phyloP scores from a whole-genome alignment of 2,329 filamentous ascomycete species.

The Iodosphaeria phyllophila region DNA sequence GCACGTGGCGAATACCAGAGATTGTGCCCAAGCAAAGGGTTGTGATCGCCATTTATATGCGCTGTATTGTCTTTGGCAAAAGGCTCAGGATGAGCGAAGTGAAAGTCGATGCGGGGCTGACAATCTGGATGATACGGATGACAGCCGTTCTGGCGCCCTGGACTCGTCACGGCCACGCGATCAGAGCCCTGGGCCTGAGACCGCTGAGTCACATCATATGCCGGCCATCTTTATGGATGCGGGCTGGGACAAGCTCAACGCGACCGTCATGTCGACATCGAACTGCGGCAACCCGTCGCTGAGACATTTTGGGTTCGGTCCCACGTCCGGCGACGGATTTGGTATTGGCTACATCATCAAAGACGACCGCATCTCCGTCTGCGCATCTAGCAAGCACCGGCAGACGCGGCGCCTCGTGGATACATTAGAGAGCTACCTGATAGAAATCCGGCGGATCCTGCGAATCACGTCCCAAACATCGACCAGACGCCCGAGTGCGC shows the following conservation, averaged over 20 bases:
- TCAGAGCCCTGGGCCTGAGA: constrained; percentile 36
- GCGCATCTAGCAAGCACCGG: constrained; percentile 80
- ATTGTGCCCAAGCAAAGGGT: constrained; percentile 77
- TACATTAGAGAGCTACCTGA: constrained; percentile 72
- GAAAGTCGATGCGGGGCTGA: constrained; percentile 36
- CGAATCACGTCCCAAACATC: constrained; percentile 46
- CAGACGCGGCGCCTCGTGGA: constrained; percentile 86
- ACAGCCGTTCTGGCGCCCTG: constrained; percentile 26
- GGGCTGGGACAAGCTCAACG: constrained; percentile 93
- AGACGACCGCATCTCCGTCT: constrained; percentile 76
- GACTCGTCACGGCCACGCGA: too few relatives aligned
- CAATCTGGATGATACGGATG: constrained; percentile 25
- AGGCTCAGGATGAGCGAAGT: constrained; percentile 57
- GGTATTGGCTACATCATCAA: constrained; percentile 99
- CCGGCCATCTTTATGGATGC: constrained; percentile 71
- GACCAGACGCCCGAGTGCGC: too few relatives aligned
- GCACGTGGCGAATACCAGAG: constrained; percentile 61
- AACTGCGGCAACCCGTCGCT: constrained; percentile 95
- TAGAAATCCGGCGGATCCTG: constrained; percentile 76
- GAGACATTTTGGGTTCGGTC: constrained; percentile 90
- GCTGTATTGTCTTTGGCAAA: constrained; percentile 87
- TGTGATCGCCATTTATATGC: constrained; percentile 90
- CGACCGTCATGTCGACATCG: constrained; percentile 85
- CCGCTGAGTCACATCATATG: constrained; percentile 29
- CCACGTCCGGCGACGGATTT: constrained; percentile 83